Base-by-base conservation (phyloP, 352 stramenopile species). In the Phytophthora pinifolia region DNA sequence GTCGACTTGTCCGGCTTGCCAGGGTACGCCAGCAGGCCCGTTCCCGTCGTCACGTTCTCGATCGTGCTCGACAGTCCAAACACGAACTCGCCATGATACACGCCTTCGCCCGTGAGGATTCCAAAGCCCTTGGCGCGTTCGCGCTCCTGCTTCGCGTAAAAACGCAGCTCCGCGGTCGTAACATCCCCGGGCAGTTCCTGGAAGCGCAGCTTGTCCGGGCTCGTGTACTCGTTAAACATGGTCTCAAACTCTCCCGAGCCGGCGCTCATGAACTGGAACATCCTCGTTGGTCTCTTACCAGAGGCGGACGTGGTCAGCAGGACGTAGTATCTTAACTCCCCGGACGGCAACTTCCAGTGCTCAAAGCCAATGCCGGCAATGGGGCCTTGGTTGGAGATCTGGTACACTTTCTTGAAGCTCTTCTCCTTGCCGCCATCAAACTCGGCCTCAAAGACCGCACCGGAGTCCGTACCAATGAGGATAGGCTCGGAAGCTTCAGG, bases 261-360 rank as follows among this genome's bases (percentile, higher is more conserved):
- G 2, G 60, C 58, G 13, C 90, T 86, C 46, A 96, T 67, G 57
- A 97, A 97, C 59, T 97, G 84, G 69, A 97, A 98, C 73, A 97
- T 86, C 9, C 92, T 83, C 18, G 86, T 96, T 0, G 91, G 89
- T 6, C 83, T 67, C 48, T 92, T 92, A n/a, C 84, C 82, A 5
- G 78, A 76, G n/a, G 80, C 86, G 7, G 86, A 96, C 13, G 82
- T 94, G 22, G 79, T 91, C 47, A 93, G 69, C 79, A 92, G 89
- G 9, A 91, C 80, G 53, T 90, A 92, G 57, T 86, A 82, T 8
- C 72, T 51, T 13, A 66, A 46, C 6, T 92, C 83, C 14, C 74
- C 79, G 5, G 73, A 83, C 10, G 74, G 59, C 10, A 76, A 56
- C 42, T 75, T 74, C 77, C 83, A 90, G 38, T 92, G 82, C 46